phyloP scores from a whole-genome alignment of 176 grass and related monocot species.

The Cymbopogon citratus region DNA sequence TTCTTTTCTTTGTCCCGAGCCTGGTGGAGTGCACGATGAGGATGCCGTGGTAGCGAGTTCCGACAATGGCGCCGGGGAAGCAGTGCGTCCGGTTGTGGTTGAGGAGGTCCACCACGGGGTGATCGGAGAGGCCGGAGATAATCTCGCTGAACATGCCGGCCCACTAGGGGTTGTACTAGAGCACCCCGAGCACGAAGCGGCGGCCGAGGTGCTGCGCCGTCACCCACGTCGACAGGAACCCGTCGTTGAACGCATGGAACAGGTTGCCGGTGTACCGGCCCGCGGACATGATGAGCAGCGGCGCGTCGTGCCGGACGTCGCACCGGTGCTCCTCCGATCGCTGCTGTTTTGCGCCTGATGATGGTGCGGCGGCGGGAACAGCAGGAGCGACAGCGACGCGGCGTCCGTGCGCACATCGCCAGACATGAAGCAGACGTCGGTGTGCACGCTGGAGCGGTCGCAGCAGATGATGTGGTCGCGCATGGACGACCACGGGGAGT shows the following conservation, averaged over 20 bases:
- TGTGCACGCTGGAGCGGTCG: too few species aligned
- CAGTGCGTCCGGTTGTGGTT: slow-evolving; percentile 59
- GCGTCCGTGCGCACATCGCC: too few species aligned
- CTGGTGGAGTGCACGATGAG: slow-evolving; percentile 28
- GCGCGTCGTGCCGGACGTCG: slow-evolving; percentile 60
- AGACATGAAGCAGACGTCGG: too few species aligned
- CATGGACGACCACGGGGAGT: too few species aligned
- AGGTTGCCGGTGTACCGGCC: slow-evolving; percentile 59
- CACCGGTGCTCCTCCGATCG: not conserved
- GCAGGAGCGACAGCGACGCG: too few species aligned
- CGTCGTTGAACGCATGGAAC: slow-evolving; percentile 71
- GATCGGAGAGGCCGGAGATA: slow-evolving; percentile 33
- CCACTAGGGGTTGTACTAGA: slow-evolving; percentile 59
- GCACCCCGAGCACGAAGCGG: slow-evolving; percentile 45
- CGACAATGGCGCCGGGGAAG: slow-evolving; percentile 55
- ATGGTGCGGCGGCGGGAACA: too few species aligned
- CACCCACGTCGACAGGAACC: slow-evolving; percentile 44
- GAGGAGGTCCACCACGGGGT: slow-evolving; percentile 41
- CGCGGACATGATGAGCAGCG: slow-evolving; percentile 46
- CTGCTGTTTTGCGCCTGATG: too few species aligned
- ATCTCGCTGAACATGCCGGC: slow-evolving; percentile 43
- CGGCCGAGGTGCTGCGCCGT: slow-evolving; percentile 58
- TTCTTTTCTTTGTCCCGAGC: slow-evolving; percentile 39
- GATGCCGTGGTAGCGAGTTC: slow-evolving; percentile 50
- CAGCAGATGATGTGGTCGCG: too few species aligned